Conservation (phyloP, 257 asterid species). For the Jasminum sambac region DNA sequence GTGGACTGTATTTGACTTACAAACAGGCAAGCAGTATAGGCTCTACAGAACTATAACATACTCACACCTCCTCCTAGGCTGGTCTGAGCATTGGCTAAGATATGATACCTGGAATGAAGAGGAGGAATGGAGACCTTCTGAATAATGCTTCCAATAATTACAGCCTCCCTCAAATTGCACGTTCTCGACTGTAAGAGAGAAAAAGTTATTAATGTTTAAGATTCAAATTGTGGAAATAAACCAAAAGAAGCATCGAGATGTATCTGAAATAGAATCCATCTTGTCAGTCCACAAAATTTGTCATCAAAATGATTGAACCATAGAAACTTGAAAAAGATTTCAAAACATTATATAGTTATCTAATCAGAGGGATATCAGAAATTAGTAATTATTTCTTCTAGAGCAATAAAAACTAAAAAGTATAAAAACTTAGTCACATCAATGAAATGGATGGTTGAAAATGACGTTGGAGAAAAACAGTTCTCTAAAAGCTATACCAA, state of each 20-base stretch:
- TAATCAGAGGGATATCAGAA: background rate
- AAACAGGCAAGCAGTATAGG: background rate
- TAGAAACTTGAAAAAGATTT: background rate
- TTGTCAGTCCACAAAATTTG: background rate
- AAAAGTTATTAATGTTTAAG: slow-evolving; percentile 1
- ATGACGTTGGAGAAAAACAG: too few species aligned
- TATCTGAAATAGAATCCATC: background rate
- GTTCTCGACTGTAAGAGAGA: slow-evolving; percentile 59
- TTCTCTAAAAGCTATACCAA: too few species aligned
- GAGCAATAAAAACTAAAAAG: too few species aligned
- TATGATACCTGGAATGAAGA: slow-evolving; percentile 78
- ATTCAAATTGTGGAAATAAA: background rate
- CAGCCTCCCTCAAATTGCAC: slow-evolving; percentile 86
- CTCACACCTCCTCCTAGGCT: background rate
- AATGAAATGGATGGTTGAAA: too few species aligned
- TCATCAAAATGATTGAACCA: background rate
- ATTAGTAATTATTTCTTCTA: background rate
- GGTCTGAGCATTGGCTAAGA: background rate
- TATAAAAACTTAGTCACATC: too few species aligned
- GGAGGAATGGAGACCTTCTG: slow-evolving; percentile 83
- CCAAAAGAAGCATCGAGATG: background rate
- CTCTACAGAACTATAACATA: background rate
- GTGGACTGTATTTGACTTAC: too few species aligned
- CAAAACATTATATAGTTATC: background rate
- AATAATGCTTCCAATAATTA: slow-evolving; percentile 78